Percentiles rank a stretch among this genome's conserved stretches.
These are phyloP conservation scores for Tricholoma furcatifolium DNA, from an alignment of 768 basidiomycete genomes.

Conservation along the genomic window DNA sequence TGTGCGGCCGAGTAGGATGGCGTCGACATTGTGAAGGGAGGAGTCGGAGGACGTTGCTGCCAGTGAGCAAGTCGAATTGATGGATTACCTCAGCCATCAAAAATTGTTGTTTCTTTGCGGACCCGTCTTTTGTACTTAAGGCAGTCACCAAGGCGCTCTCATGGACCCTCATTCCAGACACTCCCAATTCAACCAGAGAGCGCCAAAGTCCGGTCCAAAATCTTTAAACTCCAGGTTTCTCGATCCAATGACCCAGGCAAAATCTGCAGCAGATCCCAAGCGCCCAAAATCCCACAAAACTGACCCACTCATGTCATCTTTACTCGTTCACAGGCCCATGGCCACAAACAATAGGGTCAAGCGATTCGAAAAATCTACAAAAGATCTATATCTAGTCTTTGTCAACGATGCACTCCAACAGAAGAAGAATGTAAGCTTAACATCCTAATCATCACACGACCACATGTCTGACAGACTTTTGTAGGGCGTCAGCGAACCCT, in stretches of 20 bases:
- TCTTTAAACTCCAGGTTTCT: constrained; percentile 44
- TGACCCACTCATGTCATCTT: constrained; percentile 23
- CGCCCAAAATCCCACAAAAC: constrained; percentile 29
- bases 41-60: constrained; percentile 9
- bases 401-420: constrained; percentile 79
- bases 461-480: constrained; percentile 24
- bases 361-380: constrained; percentile 72
- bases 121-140: background rate
- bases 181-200: constrained; percentile 74
- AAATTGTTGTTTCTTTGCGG: constrained; percentile 15
- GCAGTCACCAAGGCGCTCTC: constrained; percentile 5
- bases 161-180: constrained; percentile 81
- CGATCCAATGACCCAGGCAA: constrained; percentile 32
- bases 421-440: constrained; percentile 58
- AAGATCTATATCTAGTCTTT: constrained; percentile 83
- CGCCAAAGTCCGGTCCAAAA: constrained; percentile 65
- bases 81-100: constrained; percentile 18
- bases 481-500: constrained; percentile 73
- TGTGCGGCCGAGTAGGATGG: constrained; percentile 72
- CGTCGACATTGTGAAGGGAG: constrained; percentile 43
- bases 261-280: constrained; percentile 44
- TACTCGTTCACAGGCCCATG: constrained; percentile 52
- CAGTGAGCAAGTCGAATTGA: constrained; percentile 2
- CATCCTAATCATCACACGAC: constrained; percentile 6
- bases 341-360: constrained; percentile 79